Base-by-base conservation (phyloP, 768 basidiomycete species). In the Boletus reticuloceps region DNA sequence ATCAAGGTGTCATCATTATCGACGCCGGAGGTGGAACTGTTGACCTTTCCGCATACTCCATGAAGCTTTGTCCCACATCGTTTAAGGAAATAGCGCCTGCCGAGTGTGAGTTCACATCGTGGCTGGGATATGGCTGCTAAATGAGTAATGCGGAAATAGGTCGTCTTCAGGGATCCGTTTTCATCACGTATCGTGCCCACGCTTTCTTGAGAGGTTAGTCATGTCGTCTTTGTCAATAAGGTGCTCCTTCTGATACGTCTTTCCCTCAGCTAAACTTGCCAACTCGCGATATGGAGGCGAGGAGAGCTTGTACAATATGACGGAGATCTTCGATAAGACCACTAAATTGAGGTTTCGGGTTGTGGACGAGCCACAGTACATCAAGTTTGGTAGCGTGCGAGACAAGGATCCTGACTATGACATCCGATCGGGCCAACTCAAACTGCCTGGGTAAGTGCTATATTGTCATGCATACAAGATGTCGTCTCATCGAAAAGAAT, bases 21-120 rank as follows among this genome's bases (percentile, higher is more conserved):
- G 81, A 83, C 56, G 79, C 78, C 6, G 82, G 81, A 11, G 77
- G 78, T 12, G 71, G 73, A 2, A 77, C 73, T 0, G 58, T 74
- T 13, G 75, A 76, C 47, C 47, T 76, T 13, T 79, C 77, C 46
- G 74, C 69, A 34, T 77, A 66, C 64, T 69, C 59, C 19, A 72
- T 77, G 67, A 69, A 71, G 36, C 62, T 68, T n/a, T 74, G 74
- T 20, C 72, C 73, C 60, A 51, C 73, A 61, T 61, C 60, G 6
- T 70, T 77, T 50, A 63, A 75, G 29, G 74, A 77, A 50, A 65
- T 77, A 40, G 63, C 66, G 43, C 64, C 69, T 41, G 61, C 67
- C 34, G 70, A 69, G 25, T 72, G 73, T 73, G 38, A 44, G 69
- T 58, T 32, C 4, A 2, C 31, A 7, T 6, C 32, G 1, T 3